A percentile compares a stretch with the other conserved stretches of the same genome.
Evolutionary conservation across 768 basidiomycete species (phyloP).

Genomic region (Agaricus subrufescens): DNA sequence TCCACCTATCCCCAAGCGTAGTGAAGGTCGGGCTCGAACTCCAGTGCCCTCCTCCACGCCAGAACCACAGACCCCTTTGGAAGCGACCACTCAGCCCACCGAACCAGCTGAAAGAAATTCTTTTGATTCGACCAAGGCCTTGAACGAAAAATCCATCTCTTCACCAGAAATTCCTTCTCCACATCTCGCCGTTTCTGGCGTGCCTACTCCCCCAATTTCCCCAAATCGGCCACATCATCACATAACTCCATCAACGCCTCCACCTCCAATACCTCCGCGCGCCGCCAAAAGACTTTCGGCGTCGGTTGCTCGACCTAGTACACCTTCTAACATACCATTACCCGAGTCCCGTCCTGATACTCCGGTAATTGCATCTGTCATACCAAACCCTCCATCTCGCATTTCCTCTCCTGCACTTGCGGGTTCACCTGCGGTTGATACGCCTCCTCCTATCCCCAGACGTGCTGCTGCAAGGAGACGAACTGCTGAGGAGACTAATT

Average conservation of each 20-base stretch:
- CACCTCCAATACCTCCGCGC: constrained; percentile 7
- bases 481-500: constrained; percentile 16
- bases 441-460: constrained; percentile 60
- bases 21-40: constrained; percentile 27
- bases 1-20: constrained; percentile 51
- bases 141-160: not conserved
- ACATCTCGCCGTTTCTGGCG: not conserved
- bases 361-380: constrained; percentile 9
- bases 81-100: not conserved
- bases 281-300: constrained; percentile 9
- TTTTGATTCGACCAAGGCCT: not conserved
- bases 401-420: constrained; percentile 28
- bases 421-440: constrained; percentile 17
- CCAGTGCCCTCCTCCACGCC: constrained; percentile 4
- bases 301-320: constrained; percentile 14
- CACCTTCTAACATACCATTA: constrained; percentile 33
- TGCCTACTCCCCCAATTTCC: constrained; percentile 3
- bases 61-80: not conserved
- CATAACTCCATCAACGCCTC: constrained; percentile 6
- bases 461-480: constrained; percentile 54
- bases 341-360: constrained; percentile 43
- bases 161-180: not conserved
- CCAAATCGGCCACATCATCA: constrained; percentile 10
- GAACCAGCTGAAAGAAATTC: not conserved
- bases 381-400: constrained; percentile 22